Percentiles rank a stretch among this genome's conserved stretches.
Conservation (phyloP, 352 stramenopile species). For the Lagenidium giganteum region DNA sequence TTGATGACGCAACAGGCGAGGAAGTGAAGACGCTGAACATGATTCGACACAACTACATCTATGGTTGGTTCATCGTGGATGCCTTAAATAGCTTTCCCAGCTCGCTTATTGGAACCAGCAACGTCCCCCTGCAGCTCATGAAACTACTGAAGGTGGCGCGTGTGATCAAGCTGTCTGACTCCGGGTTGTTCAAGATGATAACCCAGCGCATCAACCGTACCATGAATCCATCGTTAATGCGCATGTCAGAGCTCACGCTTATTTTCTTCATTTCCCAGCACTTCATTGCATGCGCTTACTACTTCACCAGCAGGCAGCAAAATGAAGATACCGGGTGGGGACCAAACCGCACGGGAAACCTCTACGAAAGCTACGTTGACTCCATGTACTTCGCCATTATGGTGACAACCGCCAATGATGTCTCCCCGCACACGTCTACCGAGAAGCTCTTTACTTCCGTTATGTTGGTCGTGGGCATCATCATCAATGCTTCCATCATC, state of each 20-base stretch:
- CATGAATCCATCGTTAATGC: slow-evolving; percentile 64
- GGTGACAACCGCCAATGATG: slow-evolving; percentile 59
- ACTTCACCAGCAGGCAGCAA: slow-evolving; percentile 44
- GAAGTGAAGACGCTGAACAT: slow-evolving; percentile 53
- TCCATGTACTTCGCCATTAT: slow-evolving; percentile 64
- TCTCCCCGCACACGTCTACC: slow-evolving; percentile 39
- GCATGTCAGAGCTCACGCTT: slow-evolving; percentile 61
- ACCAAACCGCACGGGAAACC: slow-evolving; percentile 21
- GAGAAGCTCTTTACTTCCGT: slow-evolving; percentile 60
- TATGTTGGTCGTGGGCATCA: slow-evolving; percentile 73
- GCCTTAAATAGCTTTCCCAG: slow-evolving; percentile 49
- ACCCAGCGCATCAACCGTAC: slow-evolving; percentile 45
- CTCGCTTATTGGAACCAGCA: slow-evolving; percentile 25
- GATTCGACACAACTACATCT: slow-evolving; percentile 49
- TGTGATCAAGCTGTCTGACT: slow-evolving; percentile 46
- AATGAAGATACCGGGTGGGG: slow-evolving; percentile 37
- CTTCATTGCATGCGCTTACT: slow-evolving; percentile 74
- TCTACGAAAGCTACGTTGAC: slow-evolving; percentile 46
- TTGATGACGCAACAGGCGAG: slow-evolving; percentile 52
- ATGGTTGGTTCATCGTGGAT: slow-evolving; percentile 49
- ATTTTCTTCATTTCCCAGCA: slow-evolving; percentile 70
- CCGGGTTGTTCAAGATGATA: slow-evolving; percentile 41
- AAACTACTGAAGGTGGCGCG: slow-evolving; percentile 56
- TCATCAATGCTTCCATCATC: slow-evolving; percentile 80
- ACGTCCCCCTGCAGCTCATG: slow-evolving; percentile 30